Base-by-base conservation (phyloP, 2,329 filamentous ascomycete genomes). In the Xylariaceae sp. region DNA sequence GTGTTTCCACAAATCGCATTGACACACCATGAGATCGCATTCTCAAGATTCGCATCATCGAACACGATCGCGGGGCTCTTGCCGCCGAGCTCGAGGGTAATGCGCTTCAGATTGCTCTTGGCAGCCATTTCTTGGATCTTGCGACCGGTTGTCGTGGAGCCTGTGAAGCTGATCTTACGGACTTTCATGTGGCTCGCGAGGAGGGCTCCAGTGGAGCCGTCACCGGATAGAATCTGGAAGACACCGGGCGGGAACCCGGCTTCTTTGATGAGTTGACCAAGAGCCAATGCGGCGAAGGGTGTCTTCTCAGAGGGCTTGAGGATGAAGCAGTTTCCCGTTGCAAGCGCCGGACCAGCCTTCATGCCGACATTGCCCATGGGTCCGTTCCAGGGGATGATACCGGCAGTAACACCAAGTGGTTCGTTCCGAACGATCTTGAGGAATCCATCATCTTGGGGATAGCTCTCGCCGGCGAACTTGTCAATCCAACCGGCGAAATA, bases 81-180 rank as follows among this genome's bases (percentile, higher is more conserved):
- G 18, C 56, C 58, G 13, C 58, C 56, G 13, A 60, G 56, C 44
- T 60, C 56, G 18, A 60, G 52, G 3, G 54, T 57, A 13, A 58
- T 39, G 22, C 58, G 50, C 45, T 60, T 60, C 45, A 60, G 33
- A 42, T 60, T 60, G n/a, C 51, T 57, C 48, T 48, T 55, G 33
- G 57, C 57, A 7, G 57, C 57, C 50, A 53, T 49, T 48, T 56
- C 49, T n/a, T 59, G 57, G 31, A 59, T 55, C 31, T 47, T 89
- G 59, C 81, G 79, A 58, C 87, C 31, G 1, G 48, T 74, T 68
- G 1, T 76, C 73, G 14, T 69, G 1, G 53, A 57, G 3, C 57
- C 57, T 1, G 57, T 59, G 9, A 59, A 59, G 38, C 55, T 59
- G n/a, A 59, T 50, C 40, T 58, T 59, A 10, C 57, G 53, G 9